Percentiles rank a stretch among this genome's conserved stretches.
These are phyloP conservation scores for Zancudomyces culisetae DNA, from an alignment of 371 early-diverging fungal species.

Conservation along the genomic window DNA sequence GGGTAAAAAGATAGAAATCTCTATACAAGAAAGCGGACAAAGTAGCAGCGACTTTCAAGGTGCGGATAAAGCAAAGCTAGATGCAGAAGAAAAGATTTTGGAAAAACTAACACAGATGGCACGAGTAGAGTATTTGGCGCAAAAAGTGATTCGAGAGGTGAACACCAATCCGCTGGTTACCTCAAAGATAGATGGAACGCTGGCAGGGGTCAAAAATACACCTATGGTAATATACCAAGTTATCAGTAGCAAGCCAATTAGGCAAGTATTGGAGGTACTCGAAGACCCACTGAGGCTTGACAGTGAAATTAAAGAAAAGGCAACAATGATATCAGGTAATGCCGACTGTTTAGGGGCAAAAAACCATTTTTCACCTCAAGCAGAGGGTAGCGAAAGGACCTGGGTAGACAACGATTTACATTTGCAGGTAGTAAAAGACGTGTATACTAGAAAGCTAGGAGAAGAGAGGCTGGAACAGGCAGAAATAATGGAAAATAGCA, in stretches of 20 bases:
- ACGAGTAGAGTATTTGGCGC: conserved; percentile 16
- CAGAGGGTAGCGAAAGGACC: not conserved
- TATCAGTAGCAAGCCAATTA: conserved; percentile 9
- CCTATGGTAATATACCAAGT: conserved; percentile 8
- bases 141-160: conserved; percentile 12
- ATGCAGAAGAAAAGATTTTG: conserved; percentile 6
- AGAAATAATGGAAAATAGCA: no score
- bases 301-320: conserved; percentile 8
- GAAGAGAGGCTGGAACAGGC: not conserved
- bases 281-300: conserved; percentile 13
- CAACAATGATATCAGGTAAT: not conserved
- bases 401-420: not conserved
- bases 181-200: not conserved
- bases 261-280: conserved; percentile 16
- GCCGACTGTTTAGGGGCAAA: no score
- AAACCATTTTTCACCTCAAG: not conserved
- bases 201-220: conserved; percentile 4
- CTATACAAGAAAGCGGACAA: not conserved
- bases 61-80: not conserved
- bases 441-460: not conserved
- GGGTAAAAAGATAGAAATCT: conserved; percentile 20
- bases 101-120: conserved; percentile 12
- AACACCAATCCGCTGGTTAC: conserved; percentile 12
- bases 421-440: not conserved
- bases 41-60: not conserved